A percentile compares a stretch with the other conserved stretches of the same genome.
Evolutionary conservation across 2,329 filamentous ascomycete species (phyloP).

Genomic region (Botrytis pseudocinerea): DNA sequence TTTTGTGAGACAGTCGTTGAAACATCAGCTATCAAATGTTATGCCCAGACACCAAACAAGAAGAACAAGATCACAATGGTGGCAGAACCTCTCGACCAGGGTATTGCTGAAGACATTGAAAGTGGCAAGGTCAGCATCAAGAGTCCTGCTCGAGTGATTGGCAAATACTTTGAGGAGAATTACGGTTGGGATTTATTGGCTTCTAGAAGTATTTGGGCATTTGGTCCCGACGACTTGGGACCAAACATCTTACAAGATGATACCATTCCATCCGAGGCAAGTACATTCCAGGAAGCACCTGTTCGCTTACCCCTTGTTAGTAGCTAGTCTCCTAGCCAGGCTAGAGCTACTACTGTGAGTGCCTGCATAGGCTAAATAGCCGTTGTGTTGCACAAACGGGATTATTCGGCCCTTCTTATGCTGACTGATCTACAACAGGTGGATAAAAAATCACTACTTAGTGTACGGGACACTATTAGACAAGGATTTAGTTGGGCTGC

Average conservation of each 20-base stretch:
- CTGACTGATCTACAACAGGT: conserved; percentile 54
- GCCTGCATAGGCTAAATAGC: conserved; percentile 13
- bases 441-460: conserved; percentile 85
- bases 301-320: conserved; percentile 1
- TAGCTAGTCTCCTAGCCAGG: not conserved
- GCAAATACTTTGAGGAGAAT: conserved; percentile 95
- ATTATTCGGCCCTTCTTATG: conserved; percentile 35
- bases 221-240: conserved; percentile 91
- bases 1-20: conserved; percentile 99
- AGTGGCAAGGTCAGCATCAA: conserved; percentile 85
- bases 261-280: conserved; percentile 82
- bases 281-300: conserved; percentile 37
- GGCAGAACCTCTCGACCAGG: conserved; percentile 90
- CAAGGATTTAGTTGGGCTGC: conserved; percentile 98
- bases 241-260: conserved; percentile 97
- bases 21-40: conserved; percentile 96
- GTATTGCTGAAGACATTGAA: conserved; percentile 94
- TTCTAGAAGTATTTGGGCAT: conserved; percentile 95
- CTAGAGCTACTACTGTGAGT: conserved; percentile 2
- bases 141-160: conserved; percentile 88
- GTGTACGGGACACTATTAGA: conserved; percentile 86
- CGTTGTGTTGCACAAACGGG: conserved; percentile 11
- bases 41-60: conserved; percentile 96
- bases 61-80: conserved; percentile 99
- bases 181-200: conserved; percentile 97